phyloP scores from a whole-genome alignment of 257 asterid species.

The Lycium barbarum region DNA sequence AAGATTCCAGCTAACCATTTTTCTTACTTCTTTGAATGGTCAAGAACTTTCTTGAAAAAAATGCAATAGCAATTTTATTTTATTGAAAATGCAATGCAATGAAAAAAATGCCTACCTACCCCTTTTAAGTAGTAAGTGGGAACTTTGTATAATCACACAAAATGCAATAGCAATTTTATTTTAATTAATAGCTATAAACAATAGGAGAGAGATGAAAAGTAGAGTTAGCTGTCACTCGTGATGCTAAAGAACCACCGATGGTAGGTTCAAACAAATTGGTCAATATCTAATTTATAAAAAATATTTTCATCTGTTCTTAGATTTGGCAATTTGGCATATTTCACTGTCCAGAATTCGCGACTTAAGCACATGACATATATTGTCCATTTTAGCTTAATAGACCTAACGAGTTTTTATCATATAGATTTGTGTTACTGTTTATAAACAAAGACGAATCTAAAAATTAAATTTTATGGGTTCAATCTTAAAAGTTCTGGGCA shows the following conservation, averaged over 20 bases:
- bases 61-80: no score
- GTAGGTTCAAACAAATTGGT: neutral
- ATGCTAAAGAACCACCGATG: neutral
- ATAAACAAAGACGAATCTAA: no score
- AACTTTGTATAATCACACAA: neutral
- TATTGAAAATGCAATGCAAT: no score
- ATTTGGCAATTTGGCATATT: neutral
- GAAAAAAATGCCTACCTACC: constrained; percentile 27
- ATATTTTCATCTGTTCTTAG: no score
- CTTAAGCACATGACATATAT: no score
- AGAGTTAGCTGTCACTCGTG: neutral
- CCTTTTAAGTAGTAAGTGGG: neutral
- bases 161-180: neutral
- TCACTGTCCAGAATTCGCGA: neutral
- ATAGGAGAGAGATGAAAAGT: neutral
- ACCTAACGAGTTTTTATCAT: no score
- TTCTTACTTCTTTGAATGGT: neutral
- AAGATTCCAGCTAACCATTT: neutral
- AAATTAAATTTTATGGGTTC: no score
- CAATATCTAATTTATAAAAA: neutral
- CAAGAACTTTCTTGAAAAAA: neutral
- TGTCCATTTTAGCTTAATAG: no score
- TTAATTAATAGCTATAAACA: neutral
- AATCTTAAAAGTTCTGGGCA: no score
- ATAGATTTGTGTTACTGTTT: no score